Evolutionary conservation across 495 filamentous ascomycete genomes (phyloP).

Genomic region (Xylaria nigripes): DNA sequence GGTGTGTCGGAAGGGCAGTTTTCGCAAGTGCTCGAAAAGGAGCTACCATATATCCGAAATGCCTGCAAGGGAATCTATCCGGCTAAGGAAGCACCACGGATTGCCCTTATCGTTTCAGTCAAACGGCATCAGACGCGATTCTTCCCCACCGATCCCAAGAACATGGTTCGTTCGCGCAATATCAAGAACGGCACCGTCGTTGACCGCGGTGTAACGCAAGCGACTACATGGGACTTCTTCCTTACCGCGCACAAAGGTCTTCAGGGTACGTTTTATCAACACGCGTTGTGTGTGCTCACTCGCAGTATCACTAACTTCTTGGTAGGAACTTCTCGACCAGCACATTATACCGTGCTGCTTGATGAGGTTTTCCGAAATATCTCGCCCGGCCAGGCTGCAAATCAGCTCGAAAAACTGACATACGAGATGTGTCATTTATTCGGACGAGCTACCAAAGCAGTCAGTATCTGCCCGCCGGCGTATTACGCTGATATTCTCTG

Average conservation of each 20-base stretch:
- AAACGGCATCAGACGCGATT: slow-evolving; percentile 92
- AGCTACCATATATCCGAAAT: slow-evolving; percentile 33
- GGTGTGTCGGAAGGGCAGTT: slow-evolving; percentile 88
- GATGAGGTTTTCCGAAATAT: slow-evolving; percentile 59
- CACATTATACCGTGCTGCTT: slow-evolving; percentile 68
- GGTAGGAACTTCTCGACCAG: slow-evolving; percentile 64
- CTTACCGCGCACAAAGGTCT: slow-evolving; percentile 77
- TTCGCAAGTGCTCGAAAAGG: slow-evolving; percentile 47
- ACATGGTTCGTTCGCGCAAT: slow-evolving; percentile 48
- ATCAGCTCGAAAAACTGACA: slow-evolving; percentile 56
- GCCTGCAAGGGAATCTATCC: slow-evolving; percentile 56
- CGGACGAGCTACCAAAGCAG: slow-evolving; percentile 70
- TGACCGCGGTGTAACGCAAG: slow-evolving; percentile 75
- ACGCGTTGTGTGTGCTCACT: neutral
- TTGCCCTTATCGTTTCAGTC: slow-evolving; percentile 61
- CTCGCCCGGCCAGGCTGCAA: slow-evolving; percentile 39
- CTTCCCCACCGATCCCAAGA: slow-evolving; percentile 49
- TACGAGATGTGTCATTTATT: slow-evolving; percentile 73
- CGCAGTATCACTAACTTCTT: neutral
- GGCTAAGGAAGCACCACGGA: slow-evolving; percentile 40
- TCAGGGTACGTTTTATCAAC: slow-evolving; percentile 51
- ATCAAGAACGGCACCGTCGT: slow-evolving; percentile 71
- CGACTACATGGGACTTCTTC: slow-evolving; percentile 75
- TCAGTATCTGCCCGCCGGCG: slow-evolving; percentile 71
- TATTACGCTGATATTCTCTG: slow-evolving; percentile 78